Conservation (phyloP, 2,329 filamentous ascomycete genomes). For the Colletotrichum shisoi region DNA sequence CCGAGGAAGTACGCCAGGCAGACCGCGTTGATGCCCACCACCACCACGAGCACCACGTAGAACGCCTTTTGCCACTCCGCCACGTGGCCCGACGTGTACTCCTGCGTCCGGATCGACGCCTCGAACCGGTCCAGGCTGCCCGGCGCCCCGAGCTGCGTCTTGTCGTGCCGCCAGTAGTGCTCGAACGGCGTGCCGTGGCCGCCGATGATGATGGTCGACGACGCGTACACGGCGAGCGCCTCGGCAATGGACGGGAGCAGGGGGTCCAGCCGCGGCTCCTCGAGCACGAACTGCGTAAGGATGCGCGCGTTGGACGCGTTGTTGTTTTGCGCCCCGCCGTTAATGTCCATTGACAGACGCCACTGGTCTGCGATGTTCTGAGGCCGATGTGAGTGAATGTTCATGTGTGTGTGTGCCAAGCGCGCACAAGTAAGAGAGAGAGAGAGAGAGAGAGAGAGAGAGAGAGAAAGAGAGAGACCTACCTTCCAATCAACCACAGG, state of each 20-base stretch:
- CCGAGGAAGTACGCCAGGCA: conserved; percentile 69
- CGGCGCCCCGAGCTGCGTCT: conserved; percentile 52
- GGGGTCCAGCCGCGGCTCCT: conserved; percentile 53
- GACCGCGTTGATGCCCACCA: conserved; percentile 72
- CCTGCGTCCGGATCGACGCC: conserved; percentile 68
- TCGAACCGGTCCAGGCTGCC: conserved; percentile 66
- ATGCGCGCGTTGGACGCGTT: conserved; percentile 68
- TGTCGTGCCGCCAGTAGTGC: conserved; percentile 61
- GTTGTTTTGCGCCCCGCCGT: conserved; percentile 61
- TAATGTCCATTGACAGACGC: conserved; percentile 63
- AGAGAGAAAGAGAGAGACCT: conserved; percentile 11
- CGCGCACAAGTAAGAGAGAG: too few relatives aligned
- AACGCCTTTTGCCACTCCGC: conserved; percentile 70
- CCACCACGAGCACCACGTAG: conserved; percentile 69
- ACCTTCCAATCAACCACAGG: conserved; percentile 61
- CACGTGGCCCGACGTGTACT: conserved; percentile 74
- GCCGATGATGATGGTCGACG: conserved; percentile 70
- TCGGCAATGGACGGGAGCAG: conserved; percentile 74
- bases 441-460: neutral
- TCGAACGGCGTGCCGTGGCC: conserved; percentile 67
- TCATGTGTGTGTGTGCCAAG: neutral
- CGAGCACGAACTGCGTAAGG: conserved; percentile 63
- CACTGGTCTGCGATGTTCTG: conserved; percentile 62
- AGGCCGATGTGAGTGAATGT: neutral
- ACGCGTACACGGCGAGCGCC: conserved; percentile 73